A percentile compares a stretch with the other conserved stretches of the same genome.
phyloP scores from a whole-genome alignment of 1,284 basidiomycete genomes.

The Moesziomyces sp. region DNA sequence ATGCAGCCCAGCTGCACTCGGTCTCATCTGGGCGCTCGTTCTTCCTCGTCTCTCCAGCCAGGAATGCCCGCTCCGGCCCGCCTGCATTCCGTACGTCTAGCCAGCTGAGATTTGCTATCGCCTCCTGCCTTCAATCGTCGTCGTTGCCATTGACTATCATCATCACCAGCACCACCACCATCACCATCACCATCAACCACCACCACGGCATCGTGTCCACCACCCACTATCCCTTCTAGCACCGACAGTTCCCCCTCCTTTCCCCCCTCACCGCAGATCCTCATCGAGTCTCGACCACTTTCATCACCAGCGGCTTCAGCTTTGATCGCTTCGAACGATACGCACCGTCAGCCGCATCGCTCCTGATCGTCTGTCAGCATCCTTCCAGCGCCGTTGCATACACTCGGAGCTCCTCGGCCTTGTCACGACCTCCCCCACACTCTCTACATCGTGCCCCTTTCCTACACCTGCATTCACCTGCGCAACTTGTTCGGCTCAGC shows the following conservation, averaged over 20 bases:
- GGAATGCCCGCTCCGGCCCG: conserved; percentile 3
- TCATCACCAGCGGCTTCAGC: too few species aligned
- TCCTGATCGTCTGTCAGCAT: not conserved
- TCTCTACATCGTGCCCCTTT: not conserved
- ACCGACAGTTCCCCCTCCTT: not conserved
- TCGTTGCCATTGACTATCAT: not conserved
- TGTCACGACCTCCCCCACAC: not conserved
- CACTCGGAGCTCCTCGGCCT: not conserved
- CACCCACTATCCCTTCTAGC: not conserved
- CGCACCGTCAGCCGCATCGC: not conserved
- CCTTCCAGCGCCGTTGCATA: not conserved
- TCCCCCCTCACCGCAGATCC: not conserved
- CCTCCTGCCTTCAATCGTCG: conserved; percentile 2
- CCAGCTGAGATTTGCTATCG: conserved; percentile 1
- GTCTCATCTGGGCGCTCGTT: not conserved
- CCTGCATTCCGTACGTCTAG: conserved; percentile 5
- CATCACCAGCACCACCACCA: conserved; percentile 5
- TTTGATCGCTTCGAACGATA: not conserved
- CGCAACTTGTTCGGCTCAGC: not conserved
- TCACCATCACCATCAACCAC: not conserved
- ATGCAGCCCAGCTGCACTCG: not conserved
- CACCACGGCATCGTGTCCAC: too few species aligned
- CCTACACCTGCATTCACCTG: not conserved
- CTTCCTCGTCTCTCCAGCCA: not conserved
- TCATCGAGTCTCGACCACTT: not conserved